Evolutionary conservation across 75 land plant genomes (phyloP).

Genomic region (Isoetes taiwanensis): DNA sequence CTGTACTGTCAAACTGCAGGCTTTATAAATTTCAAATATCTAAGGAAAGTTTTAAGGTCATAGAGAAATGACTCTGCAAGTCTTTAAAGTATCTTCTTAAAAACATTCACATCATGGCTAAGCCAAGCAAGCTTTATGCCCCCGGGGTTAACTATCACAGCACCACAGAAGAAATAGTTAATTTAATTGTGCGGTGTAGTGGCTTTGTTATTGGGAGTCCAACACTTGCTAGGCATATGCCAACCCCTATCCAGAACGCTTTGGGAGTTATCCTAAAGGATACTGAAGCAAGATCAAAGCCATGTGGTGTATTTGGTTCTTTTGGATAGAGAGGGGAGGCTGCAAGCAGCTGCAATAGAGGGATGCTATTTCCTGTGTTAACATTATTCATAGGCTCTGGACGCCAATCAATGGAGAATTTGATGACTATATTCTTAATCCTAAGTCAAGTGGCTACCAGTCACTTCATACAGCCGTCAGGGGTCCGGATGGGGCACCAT

Average conservation of each 20-base stretch:
- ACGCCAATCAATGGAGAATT: constrained; percentile 5
- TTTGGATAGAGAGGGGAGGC: constrained; percentile 6
- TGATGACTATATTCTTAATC: constrained; percentile 6
- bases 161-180: background rate
- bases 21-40: too few relatives aligned
- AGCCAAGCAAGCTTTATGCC: too few relatives aligned
- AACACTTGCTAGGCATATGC: constrained; percentile 6
- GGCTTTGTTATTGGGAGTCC: constrained; percentile 6
- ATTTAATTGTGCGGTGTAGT: background rate
- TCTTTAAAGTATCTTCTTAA: too few relatives aligned
- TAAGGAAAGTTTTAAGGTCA: too few relatives aligned
- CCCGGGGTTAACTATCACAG: too few relatives aligned
- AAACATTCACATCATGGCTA: too few relatives aligned
- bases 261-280: constrained; percentile 3
- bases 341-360: too few relatives aligned
- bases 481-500: constrained; percentile 1
- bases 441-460: constrained; percentile 4
- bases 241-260: constrained; percentile 2
- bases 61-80: too few relatives aligned
- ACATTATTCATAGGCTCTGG: too few relatives aligned
- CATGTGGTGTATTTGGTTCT: constrained; percentile 5
- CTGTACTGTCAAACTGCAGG: too few relatives aligned
- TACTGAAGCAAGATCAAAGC: background rate
- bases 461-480: constrained; percentile 3
- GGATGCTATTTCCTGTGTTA: too few relatives aligned